Evolutionary conservation across 345 rosid species (phyloP).

Genomic region (Abelmoschus esculentus): DNA sequence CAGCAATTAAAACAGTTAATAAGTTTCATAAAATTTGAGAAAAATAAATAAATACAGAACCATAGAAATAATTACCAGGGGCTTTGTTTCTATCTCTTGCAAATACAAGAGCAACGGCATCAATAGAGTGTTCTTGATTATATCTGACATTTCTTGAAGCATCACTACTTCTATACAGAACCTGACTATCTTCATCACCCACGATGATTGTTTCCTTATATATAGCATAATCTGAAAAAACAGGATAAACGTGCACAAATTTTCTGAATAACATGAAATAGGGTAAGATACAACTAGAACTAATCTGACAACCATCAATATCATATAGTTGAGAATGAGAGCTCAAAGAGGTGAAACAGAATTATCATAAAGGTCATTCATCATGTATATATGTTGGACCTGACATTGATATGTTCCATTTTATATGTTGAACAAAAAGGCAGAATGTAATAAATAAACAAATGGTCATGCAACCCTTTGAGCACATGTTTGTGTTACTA

Average conservation of each 20-base stretch:
- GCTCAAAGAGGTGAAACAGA: background rate
- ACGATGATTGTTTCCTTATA: slow-evolving; percentile 56
- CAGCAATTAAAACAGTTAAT: background rate
- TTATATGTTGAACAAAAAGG: background rate
- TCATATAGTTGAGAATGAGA: background rate
- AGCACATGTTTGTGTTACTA: background rate
- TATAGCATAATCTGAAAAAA: slow-evolving; percentile 57
- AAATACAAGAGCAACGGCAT: slow-evolving; percentile 58
- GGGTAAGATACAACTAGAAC: background rate
- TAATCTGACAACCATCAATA: background rate
- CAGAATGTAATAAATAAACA: background rate
- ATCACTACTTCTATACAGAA: slow-evolving; percentile 32
- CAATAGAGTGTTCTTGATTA: background rate
- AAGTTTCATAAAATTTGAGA: slow-evolving; percentile 1
- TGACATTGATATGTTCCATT: background rate
- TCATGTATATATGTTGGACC: background rate
- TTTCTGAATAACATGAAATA: background rate
- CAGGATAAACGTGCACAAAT: background rate
- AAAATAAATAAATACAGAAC: background rate
- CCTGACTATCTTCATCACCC: slow-evolving; percentile 52
- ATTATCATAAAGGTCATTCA: background rate
- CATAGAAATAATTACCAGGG: slow-evolving; percentile 34
- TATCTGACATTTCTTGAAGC: slow-evolving; percentile 18
- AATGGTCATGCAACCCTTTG: background rate
- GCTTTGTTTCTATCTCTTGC: slow-evolving; percentile 56